phyloP scores from a whole-genome alignment of 306 rosid genomes.

The Pachyrhizus erosus region DNA sequence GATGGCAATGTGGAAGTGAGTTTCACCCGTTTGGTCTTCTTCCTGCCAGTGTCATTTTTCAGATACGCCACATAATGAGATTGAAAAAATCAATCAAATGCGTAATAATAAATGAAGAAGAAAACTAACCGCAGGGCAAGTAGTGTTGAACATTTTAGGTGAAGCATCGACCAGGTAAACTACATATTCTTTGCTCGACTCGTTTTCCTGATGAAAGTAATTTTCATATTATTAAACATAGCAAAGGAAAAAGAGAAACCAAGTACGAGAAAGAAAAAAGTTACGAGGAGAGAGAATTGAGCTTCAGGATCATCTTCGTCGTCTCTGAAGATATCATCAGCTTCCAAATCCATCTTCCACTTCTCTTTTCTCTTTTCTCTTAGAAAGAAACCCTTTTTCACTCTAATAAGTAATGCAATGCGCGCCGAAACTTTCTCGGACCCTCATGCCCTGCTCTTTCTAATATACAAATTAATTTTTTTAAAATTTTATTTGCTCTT shows the following conservation, averaged over 20 bases:
- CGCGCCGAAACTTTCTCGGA: background rate
- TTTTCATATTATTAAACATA: too few relatives aligned
- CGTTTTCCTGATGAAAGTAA: conserved; percentile 55
- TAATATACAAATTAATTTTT: too few relatives aligned
- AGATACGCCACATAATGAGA: too few relatives aligned
- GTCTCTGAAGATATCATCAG: conserved; percentile 86
- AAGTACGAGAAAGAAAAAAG: too few relatives aligned
- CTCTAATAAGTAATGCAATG: background rate
- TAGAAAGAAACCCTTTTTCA: too few relatives aligned
- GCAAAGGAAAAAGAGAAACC: too few relatives aligned
- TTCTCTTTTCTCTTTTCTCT: background rate
- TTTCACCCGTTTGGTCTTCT: conserved; percentile 53
- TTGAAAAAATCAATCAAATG: too few relatives aligned
- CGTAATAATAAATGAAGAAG: background rate
- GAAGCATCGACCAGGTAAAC: conserved; percentile 93
- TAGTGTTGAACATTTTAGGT: conserved; percentile 76
- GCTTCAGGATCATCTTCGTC: conserved; percentile 76
- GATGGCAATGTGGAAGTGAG: conserved; percentile 77
- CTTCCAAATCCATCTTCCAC: conserved; percentile 66
- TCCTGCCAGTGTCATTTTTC: conserved; percentile 22
- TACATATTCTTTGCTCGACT: conserved; percentile 67
- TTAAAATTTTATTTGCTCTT: too few relatives aligned
- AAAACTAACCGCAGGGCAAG: conserved; percentile 59
- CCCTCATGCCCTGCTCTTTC: too few relatives aligned
- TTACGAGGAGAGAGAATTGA: conserved; percentile 40